Evolutionary conservation across 192 early-diverging fungal species (phyloP).

Genomic region (Mortierella hygrophila): DNA sequence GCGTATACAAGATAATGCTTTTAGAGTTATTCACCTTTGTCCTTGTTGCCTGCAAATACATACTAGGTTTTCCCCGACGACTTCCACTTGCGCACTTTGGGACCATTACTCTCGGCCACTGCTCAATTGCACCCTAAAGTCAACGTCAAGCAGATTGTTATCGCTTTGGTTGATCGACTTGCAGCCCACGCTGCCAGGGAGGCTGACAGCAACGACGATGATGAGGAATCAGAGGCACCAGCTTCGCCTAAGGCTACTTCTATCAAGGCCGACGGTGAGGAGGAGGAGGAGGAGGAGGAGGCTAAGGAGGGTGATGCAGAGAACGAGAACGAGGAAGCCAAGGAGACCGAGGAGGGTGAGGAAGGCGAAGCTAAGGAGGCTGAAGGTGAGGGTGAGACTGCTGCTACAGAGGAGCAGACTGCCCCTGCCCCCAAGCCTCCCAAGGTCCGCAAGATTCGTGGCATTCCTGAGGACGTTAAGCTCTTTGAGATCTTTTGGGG

Average conservation of each 20-base stretch:
- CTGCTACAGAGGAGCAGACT: slow-evolving; percentile 40
- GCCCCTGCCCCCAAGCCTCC: slow-evolving; percentile 45
- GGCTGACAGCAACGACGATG: slow-evolving; percentile 62
- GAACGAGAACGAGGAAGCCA: slow-evolving; percentile 12
- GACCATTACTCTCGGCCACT: slow-evolving; percentile 89
- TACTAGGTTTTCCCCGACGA: slow-evolving; percentile 93
- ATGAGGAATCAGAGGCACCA: slow-evolving; percentile 60
- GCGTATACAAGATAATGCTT: neutral
- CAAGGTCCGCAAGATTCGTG: slow-evolving; percentile 68
- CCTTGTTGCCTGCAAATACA: neutral
- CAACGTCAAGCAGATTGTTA: slow-evolving; percentile 97
- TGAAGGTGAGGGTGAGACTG: slow-evolving; percentile 26
- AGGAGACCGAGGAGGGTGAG: slow-evolving; percentile 23
- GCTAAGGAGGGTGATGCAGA: neutral
- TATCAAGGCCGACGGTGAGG: slow-evolving; percentile 20
- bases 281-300: slow-evolving; percentile 27
- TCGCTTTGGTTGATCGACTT: slow-evolving; percentile 94
- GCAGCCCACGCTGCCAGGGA: slow-evolving; percentile 90
- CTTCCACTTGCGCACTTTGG: slow-evolving; percentile 93
- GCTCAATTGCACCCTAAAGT: slow-evolving; percentile 93
- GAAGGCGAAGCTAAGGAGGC: slow-evolving; percentile 32
- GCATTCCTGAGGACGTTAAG: slow-evolving; percentile 88
- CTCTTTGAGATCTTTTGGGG: slow-evolving; percentile 98
- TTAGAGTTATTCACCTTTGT: neutral
- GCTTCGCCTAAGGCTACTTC: slow-evolving; percentile 24